Conservation (phyloP, 2,329 filamentous ascomycete genomes). For the Neocucurbitaria cava region DNA sequence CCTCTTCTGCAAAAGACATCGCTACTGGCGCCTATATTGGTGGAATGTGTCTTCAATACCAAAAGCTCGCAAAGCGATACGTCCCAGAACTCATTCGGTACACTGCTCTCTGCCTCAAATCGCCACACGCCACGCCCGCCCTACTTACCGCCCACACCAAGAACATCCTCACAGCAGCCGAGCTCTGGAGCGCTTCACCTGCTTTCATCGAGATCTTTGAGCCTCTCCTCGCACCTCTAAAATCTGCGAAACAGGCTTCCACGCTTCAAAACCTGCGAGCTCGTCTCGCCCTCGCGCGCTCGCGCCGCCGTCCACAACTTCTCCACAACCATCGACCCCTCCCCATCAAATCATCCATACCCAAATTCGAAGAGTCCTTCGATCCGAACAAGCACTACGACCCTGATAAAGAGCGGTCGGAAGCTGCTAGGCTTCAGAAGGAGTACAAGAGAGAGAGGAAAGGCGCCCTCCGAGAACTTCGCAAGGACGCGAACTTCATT, state of each 20-base stretch:
- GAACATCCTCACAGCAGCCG: slow-evolving; percentile 71
- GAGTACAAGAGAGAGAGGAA: slow-evolving; percentile 97
- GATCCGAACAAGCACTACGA: slow-evolving; percentile 98
- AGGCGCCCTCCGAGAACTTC: slow-evolving; percentile 89
- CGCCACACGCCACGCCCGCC: slow-evolving; percentile 46
- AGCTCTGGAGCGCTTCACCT: slow-evolving; percentile 75
- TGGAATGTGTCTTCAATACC: slow-evolving; percentile 81
- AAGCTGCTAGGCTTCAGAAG: slow-evolving; percentile 80
- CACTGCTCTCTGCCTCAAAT: slow-evolving; percentile 71
- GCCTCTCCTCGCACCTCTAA: slow-evolving; percentile 57
- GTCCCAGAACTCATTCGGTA: slow-evolving; percentile 89
- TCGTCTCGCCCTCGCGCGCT: slow-evolving; percentile 67
- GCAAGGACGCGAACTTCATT: slow-evolving; percentile 95
- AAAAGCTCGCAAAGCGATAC: slow-evolving; percentile 82
- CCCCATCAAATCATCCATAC: slow-evolving; percentile 85
- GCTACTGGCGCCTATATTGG: slow-evolving; percentile 79
- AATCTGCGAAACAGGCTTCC: slow-evolving; percentile 41
- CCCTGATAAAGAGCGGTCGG: slow-evolving; percentile 86
- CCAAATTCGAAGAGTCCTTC: slow-evolving; percentile 95
- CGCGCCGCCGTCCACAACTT: slow-evolving; percentile 77
- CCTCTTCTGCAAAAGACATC: slow-evolving; percentile 70
- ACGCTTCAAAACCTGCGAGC: slow-evolving; percentile 68
- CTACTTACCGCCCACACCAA: slow-evolving; percentile 68
- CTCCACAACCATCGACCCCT: slow-evolving; percentile 89
- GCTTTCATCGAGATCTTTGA: slow-evolving; percentile 82